Evolutionary conservation across 225 moss, liverwort and hornwort species (phyloP).

Genomic region (Pseudoscleropodium purum): DNA sequence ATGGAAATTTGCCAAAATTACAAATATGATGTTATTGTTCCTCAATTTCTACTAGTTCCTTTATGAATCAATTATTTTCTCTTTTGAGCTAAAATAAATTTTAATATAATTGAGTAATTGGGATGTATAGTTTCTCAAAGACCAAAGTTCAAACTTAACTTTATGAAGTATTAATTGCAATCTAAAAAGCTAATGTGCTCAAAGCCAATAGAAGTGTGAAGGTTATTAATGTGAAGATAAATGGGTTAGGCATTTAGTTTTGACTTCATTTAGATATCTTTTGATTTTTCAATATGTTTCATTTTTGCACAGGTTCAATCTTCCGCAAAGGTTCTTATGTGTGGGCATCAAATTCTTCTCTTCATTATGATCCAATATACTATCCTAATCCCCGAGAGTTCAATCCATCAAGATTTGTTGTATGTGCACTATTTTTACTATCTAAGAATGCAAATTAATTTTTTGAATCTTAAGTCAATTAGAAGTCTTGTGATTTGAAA

Average conservation of each 20-base stretch:
- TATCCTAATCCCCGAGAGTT: background rate
- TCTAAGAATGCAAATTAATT: too few relatives aligned
- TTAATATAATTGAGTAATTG: background rate
- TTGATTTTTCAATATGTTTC: background rate
- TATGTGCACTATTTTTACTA: background rate
- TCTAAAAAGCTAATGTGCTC: background rate
- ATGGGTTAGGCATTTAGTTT: background rate
- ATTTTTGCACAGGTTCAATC: background rate
- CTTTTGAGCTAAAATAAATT: background rate
- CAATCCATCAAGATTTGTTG: conserved; percentile 16
- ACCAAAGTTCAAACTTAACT: background rate
- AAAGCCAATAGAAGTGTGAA: background rate
- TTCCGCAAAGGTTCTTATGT: conserved; percentile 1
- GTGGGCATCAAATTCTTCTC: background rate
- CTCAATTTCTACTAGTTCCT: background rate
- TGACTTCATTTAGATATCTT: background rate
- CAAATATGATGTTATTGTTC: too few relatives aligned
- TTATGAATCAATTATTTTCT: background rate
- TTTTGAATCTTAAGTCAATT: background rate
- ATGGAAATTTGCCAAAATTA: too few relatives aligned
- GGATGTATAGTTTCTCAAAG: background rate
- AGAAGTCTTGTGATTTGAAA: background rate
- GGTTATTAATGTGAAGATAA: background rate
- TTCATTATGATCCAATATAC: background rate
- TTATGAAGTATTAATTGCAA: background rate